Evolutionary conservation across 176 grass and related monocot genomes (phyloP).

Genomic region (Eremochloa ophiuroides): DNA sequence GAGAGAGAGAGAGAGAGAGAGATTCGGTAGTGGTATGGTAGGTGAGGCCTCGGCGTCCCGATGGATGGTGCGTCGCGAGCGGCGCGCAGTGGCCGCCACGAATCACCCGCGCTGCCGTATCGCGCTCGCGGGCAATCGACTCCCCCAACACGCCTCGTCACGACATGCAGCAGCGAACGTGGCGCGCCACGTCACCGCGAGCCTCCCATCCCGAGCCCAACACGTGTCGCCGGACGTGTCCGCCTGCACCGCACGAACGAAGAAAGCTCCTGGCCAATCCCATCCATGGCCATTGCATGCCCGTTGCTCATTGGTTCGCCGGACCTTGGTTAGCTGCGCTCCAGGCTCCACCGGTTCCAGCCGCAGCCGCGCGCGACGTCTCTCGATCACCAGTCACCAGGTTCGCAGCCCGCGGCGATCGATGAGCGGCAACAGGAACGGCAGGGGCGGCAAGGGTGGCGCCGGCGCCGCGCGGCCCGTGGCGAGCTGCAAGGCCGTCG

Average conservation of each 20-base stretch:
- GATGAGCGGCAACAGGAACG: not conserved
- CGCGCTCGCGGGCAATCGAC: slow-evolving; percentile 23
- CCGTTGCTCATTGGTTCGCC: no score
- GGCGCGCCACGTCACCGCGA: slow-evolving; percentile 2
- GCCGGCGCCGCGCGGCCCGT: not conserved
- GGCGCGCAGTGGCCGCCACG: not conserved
- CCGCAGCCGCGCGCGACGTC: not conserved
- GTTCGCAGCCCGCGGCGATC: not conserved
- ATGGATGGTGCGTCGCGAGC: not conserved
- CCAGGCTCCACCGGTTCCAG: not conserved
- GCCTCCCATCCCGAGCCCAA: not conserved
- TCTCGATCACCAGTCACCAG: not conserved
- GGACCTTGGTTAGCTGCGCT: no score
- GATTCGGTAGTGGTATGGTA: not conserved
- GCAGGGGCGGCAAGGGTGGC: not conserved
- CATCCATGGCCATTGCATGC: no score
- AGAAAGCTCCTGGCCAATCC: slow-evolving; percentile 15
- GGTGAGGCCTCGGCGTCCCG: not conserved
- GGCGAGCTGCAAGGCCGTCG: not conserved
- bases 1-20: no score
- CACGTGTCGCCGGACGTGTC: slow-evolving; percentile 31
- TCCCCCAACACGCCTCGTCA: not conserved
- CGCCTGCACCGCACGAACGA: not conserved
- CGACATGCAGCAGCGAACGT: not conserved
- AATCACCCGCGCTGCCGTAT: not conserved